Conservation (phyloP, 495 filamentous ascomycete species). For the Podospora comata region DNA sequence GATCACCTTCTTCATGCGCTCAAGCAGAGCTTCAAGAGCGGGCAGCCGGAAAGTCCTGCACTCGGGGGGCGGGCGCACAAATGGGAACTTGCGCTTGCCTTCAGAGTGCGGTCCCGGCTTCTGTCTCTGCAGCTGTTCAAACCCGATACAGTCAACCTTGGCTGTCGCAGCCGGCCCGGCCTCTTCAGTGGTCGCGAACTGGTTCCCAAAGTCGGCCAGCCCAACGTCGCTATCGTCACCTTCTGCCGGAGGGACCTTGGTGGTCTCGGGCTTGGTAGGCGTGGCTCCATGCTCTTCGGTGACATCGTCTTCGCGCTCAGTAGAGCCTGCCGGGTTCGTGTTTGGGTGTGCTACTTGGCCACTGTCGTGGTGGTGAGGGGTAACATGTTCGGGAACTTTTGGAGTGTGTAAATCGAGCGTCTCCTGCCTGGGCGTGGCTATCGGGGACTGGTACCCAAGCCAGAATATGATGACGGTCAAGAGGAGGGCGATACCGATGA, state of each 20-base stretch:
- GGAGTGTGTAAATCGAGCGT: conserved; percentile 11
- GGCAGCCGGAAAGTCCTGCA: conserved; percentile 58
- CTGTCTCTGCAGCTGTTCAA: conserved; percentile 23
- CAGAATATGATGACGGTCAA: conserved; percentile 21
- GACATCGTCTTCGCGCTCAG: background rate
- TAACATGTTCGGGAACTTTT: background rate
- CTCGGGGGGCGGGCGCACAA: conserved; percentile 51
- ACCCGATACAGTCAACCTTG: conserved; percentile 17
- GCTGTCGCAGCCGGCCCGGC: background rate
- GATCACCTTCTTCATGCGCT: conserved; percentile 45
- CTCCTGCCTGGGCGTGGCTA: background rate
- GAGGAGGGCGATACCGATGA: conserved; percentile 20
- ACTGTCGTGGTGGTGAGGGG: background rate
- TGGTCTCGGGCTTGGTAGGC: background rate
- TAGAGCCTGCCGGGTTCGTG: background rate
- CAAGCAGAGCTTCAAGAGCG: conserved; percentile 51
- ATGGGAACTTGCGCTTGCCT: conserved; percentile 49
- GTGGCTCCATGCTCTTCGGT: background rate
- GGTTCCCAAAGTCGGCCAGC: background rate
- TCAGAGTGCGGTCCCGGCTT: conserved; percentile 38
- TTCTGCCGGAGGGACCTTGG: background rate
- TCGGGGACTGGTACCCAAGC: conserved; percentile 19
- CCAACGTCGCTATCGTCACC: background rate
- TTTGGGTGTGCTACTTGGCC: background rate
- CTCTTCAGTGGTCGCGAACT: background rate